phyloP scores from a whole-genome alignment of 345 rosid species.

The Geranium brycei region DNA sequence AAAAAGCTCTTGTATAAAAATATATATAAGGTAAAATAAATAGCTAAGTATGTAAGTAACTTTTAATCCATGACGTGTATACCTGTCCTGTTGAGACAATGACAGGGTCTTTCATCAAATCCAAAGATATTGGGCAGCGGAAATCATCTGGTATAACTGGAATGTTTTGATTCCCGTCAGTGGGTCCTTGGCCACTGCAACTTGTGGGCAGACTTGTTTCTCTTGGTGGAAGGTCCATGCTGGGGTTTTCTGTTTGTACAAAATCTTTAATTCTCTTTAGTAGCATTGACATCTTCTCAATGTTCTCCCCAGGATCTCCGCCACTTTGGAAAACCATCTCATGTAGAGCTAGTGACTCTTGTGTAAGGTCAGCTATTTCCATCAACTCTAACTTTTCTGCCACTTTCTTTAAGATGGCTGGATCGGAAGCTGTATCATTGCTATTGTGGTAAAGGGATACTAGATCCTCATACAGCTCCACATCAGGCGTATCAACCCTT shows the following conservation, averaged over 20 bases:
- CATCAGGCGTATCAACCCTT: slow-evolving; percentile 55
- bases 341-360: slow-evolving; percentile 84
- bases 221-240: slow-evolving; percentile 28
- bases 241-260: slow-evolving; percentile 63
- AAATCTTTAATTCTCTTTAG: slow-evolving; percentile 74
- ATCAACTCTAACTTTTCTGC: slow-evolving; percentile 59
- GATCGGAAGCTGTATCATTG: slow-evolving; percentile 33
- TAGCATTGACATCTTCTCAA: slow-evolving; percentile 79
- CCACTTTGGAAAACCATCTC: slow-evolving; percentile 62
- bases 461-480: slow-evolving; percentile 51
- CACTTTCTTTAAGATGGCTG: slow-evolving; percentile 41
- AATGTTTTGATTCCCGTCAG: slow-evolving; percentile 43
- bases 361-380: slow-evolving; percentile 64
- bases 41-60: too few species aligned
- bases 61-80: slow-evolving; percentile 13
- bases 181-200: slow-evolving; percentile 46
- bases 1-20: too few species aligned
- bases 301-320: slow-evolving; percentile 63
- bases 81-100: slow-evolving; percentile 98
- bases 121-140: slow-evolving; percentile 93
- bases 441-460: slow-evolving; percentile 43
- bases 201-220: slow-evolving; percentile 29
- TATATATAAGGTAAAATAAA: too few species aligned
- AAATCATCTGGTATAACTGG: slow-evolving; percentile 86
- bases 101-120: slow-evolving; percentile 93